phyloP scores from a whole-genome alignment of 2,329 filamentous ascomycete genomes.

The Fusarium domesticum region DNA sequence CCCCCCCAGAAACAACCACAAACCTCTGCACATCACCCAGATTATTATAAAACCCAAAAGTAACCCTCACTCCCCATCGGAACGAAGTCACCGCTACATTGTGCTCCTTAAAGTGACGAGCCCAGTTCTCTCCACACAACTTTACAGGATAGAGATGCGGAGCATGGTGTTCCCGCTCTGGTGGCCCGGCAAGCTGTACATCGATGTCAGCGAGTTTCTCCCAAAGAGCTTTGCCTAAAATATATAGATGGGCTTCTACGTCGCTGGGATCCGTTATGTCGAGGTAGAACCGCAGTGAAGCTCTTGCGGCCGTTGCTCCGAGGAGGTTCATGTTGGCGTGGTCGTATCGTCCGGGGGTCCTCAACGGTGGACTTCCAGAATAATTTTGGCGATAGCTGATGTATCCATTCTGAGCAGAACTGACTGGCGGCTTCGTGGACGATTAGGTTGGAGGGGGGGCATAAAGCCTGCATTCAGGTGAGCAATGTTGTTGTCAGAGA shows the following conservation, averaged over 20 bases:
- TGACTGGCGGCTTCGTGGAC: constrained; percentile 30
- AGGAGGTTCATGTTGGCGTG: constrained; percentile 32
- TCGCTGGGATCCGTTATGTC: constrained; percentile 24
- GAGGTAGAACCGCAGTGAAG: constrained; percentile 28
- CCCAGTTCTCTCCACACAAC: constrained; percentile 23
- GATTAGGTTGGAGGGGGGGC: constrained; percentile 32
- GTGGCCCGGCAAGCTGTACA: constrained; percentile 23
- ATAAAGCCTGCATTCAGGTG: constrained; percentile 33
- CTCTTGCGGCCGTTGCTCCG: constrained; percentile 21
- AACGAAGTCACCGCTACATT: constrained; percentile 22
- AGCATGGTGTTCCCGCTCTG: constrained; percentile 17
- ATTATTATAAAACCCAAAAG: constrained; percentile 13
- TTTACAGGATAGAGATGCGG: constrained; percentile 32
- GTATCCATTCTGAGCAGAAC: constrained; percentile 27
- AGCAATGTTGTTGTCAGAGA: constrained; percentile 3
- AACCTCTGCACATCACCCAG: constrained; percentile 5
- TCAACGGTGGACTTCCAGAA: constrained; percentile 21
- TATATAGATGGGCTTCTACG: constrained; percentile 27
- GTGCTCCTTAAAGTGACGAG: constrained; percentile 13
- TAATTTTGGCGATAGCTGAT: constrained; percentile 23
- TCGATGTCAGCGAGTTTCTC: constrained; percentile 18
- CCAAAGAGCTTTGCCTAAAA: constrained; percentile 22
- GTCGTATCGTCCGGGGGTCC: constrained; percentile 28
- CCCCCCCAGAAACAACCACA: not conserved
- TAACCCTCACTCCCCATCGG: constrained; percentile 27